phyloP scores from a whole-genome alignment of 805 yeast species.

The Kuraishia cidri region DNA sequence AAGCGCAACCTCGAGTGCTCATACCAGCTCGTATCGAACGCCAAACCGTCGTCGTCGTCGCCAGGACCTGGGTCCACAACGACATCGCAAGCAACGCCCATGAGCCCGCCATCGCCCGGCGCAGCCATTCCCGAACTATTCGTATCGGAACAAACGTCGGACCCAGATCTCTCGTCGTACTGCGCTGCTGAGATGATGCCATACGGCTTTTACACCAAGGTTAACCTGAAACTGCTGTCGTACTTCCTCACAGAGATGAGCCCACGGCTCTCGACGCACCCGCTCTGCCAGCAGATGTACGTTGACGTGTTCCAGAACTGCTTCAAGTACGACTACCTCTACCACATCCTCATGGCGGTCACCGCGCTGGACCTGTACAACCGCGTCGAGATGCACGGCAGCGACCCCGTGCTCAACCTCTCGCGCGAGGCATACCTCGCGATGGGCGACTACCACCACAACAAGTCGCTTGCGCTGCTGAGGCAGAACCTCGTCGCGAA shows the following conservation, averaged over 20 bases:
- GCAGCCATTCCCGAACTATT: conserved; percentile 2
- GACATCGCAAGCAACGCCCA: conserved; percentile 2
- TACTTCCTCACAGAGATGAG: conserved; percentile 11
- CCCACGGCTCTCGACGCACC: conserved; percentile 9
- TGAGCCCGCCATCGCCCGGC: conserved; percentile 5
- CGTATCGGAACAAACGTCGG: neutral
- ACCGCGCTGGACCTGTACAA: conserved; percentile 11
- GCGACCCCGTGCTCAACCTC: conserved; percentile 11
- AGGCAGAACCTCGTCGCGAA: conserved; percentile 10
- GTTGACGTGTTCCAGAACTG: conserved; percentile 5
- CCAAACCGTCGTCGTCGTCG: too few relatives aligned
- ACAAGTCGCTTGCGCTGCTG: conserved; percentile 10
- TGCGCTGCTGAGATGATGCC: conserved; percentile 7
- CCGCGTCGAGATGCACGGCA: conserved; percentile 10
- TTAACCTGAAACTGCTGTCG: conserved; percentile 7
- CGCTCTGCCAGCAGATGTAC: conserved; percentile 7
- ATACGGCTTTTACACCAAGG: conserved; percentile 10
- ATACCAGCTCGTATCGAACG: too few relatives aligned
- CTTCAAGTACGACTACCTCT: conserved; percentile 9
- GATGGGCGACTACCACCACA: conserved; percentile 13
- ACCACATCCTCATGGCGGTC: conserved; percentile 12
- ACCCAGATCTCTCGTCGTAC: conserved; percentile 3
- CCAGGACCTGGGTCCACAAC: neutral
- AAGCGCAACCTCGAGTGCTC: conserved; percentile 11
- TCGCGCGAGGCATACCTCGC: conserved; percentile 8